Percentiles rank a stretch among this genome's conserved stretches.
These are phyloP conservation scores for Cerioporus squamosus DNA, from an alignment of 1,284 basidiomycete species.

Conservation along the genomic window DNA sequence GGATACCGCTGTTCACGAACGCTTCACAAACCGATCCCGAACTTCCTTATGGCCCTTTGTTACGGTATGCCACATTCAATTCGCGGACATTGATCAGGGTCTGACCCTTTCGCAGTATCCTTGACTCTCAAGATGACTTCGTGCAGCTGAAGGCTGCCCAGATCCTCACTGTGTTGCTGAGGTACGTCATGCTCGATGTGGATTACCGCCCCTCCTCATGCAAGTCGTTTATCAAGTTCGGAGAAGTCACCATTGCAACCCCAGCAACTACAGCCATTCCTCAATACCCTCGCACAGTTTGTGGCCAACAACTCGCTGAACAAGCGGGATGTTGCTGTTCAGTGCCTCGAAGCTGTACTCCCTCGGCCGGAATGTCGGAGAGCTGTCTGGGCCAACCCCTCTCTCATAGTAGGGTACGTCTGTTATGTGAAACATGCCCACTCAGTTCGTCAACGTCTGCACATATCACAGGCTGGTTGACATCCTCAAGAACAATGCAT, in stretches of 20 bases:
- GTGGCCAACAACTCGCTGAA: constrained; percentile 66
- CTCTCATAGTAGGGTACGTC: constrained; percentile 66
- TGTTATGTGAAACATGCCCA: neutral
- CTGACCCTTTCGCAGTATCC: constrained; percentile 51
- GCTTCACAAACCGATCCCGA: constrained; percentile 70
- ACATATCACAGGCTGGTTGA: constrained; percentile 67
- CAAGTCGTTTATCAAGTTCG: constrained; percentile 43
- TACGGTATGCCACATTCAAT: constrained; percentile 58
- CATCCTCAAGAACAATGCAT: constrained; percentile 74
- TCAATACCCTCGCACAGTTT: constrained; percentile 66
- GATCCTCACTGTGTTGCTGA: constrained; percentile 86
- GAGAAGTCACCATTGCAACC: constrained; percentile 56
- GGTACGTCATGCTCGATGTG: constrained; percentile 43
- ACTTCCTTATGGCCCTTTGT: constrained; percentile 83
- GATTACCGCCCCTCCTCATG: neutral
- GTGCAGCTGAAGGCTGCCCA: constrained; percentile 89
- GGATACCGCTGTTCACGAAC: constrained; percentile 73
- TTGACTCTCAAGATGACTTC: constrained; percentile 92
- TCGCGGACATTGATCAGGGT: neutral
- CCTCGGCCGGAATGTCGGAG: constrained; percentile 79
- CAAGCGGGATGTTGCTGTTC: constrained; percentile 88
- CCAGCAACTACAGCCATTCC: constrained; percentile 68
- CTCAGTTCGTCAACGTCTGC: too few species aligned
- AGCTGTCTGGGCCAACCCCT: constrained; percentile 73
- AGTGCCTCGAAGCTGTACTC: constrained; percentile 88